A percentile compares a stretch with the other conserved stretches of the same genome.
These are phyloP conservation scores for Saccharum officinarum DNA, from an alignment of 176 grass and related monocot genomes.

Conservation along the genomic window DNA sequence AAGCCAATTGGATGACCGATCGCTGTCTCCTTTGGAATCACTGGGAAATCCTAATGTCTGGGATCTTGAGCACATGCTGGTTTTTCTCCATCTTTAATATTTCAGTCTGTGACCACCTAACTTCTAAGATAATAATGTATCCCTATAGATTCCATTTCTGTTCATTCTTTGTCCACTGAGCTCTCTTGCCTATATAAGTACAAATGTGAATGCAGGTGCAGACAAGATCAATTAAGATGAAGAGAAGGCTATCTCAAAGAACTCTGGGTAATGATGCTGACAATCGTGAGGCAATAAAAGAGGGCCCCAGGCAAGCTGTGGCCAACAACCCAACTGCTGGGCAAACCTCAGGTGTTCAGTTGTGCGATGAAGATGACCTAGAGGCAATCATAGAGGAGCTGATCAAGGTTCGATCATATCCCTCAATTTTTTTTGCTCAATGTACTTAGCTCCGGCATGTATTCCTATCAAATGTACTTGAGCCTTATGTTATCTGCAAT, in stretches of 20 bases:
- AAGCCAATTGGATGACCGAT: background rate
- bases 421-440: background rate
- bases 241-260: background rate
- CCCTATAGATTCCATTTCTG: background rate
- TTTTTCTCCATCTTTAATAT: background rate
- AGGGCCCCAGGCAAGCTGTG: background rate
- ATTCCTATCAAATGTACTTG: background rate
- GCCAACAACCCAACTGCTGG: background rate
- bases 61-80: background rate
- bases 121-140: background rate
- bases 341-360: background rate
- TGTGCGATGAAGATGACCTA: slow-evolving; percentile 6
- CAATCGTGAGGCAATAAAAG: background rate
- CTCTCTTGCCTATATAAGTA: background rate
- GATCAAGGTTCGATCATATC: slow-evolving; percentile 29
- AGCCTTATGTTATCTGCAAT: background rate
- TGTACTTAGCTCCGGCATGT: background rate
- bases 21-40: background rate
- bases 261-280: background rate
- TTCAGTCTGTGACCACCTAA: background rate
- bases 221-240: background rate
- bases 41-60: background rate
- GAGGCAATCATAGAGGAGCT: slow-evolving; percentile 25
- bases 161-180: slow-evolving; percentile 10
- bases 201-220: background rate